Evolutionary conservation across 1,284 basidiomycete genomes (phyloP).

Genomic region (Cystobasidium sp.): DNA sequence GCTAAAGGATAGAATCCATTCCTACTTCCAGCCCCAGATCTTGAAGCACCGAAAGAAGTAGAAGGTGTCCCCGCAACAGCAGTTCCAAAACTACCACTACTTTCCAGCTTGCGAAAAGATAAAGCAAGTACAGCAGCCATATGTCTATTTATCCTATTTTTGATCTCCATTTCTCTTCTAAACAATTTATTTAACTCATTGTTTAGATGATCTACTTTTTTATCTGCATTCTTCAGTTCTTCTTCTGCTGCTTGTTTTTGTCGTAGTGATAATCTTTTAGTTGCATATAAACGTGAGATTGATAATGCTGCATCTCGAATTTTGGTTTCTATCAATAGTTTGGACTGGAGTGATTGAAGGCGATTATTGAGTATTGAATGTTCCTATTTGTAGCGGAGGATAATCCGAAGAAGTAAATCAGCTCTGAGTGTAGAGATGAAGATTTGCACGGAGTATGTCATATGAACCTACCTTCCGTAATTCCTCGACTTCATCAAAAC

Average conservation of each 20-base stretch:
- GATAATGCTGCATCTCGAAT: constrained; percentile 41
- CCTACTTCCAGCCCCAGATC: too few relatives aligned
- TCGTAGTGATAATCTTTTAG: constrained; percentile 32
- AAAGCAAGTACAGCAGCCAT: constrained; percentile 43
- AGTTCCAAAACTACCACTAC: not conserved
- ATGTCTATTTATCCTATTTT: constrained; percentile 29
- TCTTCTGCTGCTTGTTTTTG: constrained; percentile 30
- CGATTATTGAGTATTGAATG: constrained; percentile 36
- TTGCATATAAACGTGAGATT: constrained; percentile 29
- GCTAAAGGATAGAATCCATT: too few relatives aligned
- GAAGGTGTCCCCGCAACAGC: too few relatives aligned
- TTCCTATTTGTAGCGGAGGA: constrained; percentile 8
- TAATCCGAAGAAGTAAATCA: not conserved
- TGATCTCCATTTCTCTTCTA: constrained; percentile 21
- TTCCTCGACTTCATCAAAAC: constrained; percentile 42
- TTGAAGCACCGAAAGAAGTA: too few relatives aligned
- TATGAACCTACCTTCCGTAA: constrained; percentile 29
- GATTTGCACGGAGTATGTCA: not conserved
- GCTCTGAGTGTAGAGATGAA: not conserved
- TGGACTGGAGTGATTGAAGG: constrained; percentile 25
- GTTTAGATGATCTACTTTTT: constrained; percentile 18
- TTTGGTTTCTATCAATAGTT: constrained; percentile 37
- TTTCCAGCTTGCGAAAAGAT: constrained; percentile 32
- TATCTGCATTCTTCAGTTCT: constrained; percentile 19
- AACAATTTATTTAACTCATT: constrained; percentile 32